Evolutionary conservation across 108 stramenopile genomes (phyloP).

Genomic region (Cyclotella kingstonii): DNA sequence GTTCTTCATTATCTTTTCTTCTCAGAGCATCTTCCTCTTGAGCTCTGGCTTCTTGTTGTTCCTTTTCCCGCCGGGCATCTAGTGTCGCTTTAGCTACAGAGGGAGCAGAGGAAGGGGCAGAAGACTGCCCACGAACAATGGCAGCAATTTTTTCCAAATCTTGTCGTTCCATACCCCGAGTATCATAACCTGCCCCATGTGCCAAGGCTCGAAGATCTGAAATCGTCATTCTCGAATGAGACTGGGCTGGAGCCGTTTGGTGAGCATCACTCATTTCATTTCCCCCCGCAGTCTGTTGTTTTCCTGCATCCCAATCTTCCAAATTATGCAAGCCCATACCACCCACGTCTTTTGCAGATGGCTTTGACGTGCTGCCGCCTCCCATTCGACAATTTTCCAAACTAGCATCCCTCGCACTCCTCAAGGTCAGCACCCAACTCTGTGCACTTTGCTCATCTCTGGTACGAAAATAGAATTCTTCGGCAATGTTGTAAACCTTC

Average conservation of each 20-base stretch:
- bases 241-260: conserved; percentile 10
- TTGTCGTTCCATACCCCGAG: conserved; percentile 79
- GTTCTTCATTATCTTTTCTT: conserved; percentile 29
- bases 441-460: conserved; percentile 55
- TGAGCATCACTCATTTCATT: too few species aligned
- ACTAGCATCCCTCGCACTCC: conserved; percentile 51
- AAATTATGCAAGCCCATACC: conserved; percentile 46
- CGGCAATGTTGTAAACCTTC: conserved; percentile 70
- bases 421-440: conserved; percentile 75
- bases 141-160: conserved; percentile 71
- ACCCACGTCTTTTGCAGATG: conserved; percentile 35
- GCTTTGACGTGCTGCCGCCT: conserved; percentile 8
- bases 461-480: conserved; percentile 84
- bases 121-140: conserved; percentile 4
- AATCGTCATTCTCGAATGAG: conserved; percentile 49
- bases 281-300: conserved; percentile 4
- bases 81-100: conserved; percentile 4
- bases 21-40: conserved; percentile 12
- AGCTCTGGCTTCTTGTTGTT: conserved; percentile 13
- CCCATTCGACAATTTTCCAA: conserved; percentile 28
- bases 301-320: conserved; percentile 39
- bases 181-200: conserved; percentile 78
- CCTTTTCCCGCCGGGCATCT: conserved; percentile 1
- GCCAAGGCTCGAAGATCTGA: conserved; percentile 78
- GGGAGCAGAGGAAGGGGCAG: not conserved